These are phyloP conservation scores for Barnettozyma sp. DNA, from an alignment of 805 yeast genomes.

Conservation along the genomic window DNA sequence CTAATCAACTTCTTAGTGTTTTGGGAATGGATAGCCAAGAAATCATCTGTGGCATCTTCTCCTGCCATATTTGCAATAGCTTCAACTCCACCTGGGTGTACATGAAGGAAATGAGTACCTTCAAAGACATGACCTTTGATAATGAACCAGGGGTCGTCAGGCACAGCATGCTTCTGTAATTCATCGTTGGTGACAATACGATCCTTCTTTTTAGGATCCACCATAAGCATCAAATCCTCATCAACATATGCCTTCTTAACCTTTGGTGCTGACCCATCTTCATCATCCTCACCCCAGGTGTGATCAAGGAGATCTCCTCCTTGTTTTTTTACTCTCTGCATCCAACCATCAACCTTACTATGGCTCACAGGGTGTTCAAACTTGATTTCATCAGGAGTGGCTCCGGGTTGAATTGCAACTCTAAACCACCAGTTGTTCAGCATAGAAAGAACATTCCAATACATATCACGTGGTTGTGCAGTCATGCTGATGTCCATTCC, in stretches of 20 bases:
- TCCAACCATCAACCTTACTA: conserved; percentile 29
- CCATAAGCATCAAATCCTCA: conserved; percentile 25
- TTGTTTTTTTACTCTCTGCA: conserved; percentile 29
- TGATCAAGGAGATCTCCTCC: conserved; percentile 27
- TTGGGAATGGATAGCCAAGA: conserved; percentile 30
- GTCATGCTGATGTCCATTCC: conserved; percentile 31
- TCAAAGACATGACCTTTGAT: conserved; percentile 34
- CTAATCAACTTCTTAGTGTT: conserved; percentile 23
- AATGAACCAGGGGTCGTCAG: conserved; percentile 17
- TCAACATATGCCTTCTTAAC: conserved; percentile 14
- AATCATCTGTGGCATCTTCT: conserved; percentile 28
- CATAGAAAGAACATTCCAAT: conserved; percentile 34
- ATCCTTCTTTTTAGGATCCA: conserved; percentile 21
- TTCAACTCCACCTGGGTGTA: conserved; percentile 29
- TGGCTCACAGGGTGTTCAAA: conserved; percentile 27
- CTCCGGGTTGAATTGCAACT: conserved; percentile 21
- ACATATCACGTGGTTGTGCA: conserved; percentile 31
- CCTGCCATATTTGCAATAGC: conserved; percentile 24
- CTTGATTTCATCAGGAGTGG: conserved; percentile 12
- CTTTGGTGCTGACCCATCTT: conserved; percentile 6
- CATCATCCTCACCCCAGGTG: conserved; percentile 28
- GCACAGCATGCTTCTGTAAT: conserved; percentile 7
- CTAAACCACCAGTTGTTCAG: conserved; percentile 33
- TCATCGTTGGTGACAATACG: conserved; percentile 8
- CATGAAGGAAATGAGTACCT: conserved; percentile 28